Evolutionary conservation across 2,329 filamentous ascomycete genomes (phyloP), one percentile per base, ranked within the genome.

Genomic region (Colletotrichum tropicale): DNA sequence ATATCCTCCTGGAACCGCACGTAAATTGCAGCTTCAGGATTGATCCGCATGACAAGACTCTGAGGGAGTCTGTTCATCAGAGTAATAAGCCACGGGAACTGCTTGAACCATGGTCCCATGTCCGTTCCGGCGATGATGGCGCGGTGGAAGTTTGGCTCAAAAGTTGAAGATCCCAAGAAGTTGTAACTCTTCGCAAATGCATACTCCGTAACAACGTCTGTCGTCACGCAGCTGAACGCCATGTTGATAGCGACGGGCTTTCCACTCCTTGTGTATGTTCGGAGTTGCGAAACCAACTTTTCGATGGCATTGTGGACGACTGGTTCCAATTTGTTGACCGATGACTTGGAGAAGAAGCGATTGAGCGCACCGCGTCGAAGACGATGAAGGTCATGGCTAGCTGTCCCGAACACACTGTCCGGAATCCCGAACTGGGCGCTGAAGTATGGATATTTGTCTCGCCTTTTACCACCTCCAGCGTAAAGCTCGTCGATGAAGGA

Each of bases 201-300:
- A 26, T 56, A 56, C n/a, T 56, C 52, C 52, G n/a, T 26, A 10
- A 61, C 24, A 67, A 71, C 43, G 15, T 66, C 58, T 55, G 74
- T 66, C n/a, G 79, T 58, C 32, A 65, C 18, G n/a, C 30, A n/a
- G 6, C 66, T 66, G 82, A 62, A 83, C 76, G 70, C 79, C 82
- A 66, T 84, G 82, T 67, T 81, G 79, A 75, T 83, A 77, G 83
- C 83, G 70, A 83, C 81, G 58, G 82, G 77, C 7, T 9, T 55
- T 55, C 48, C 18, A n/a, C 48, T 55, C 16, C 18, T n/a, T 13
- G n/a, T 8, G 48, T 55, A 10, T n/a, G 48, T 55, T n/a, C 48
- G 3, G 48, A 55, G 48, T 8, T 55, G 48, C n/a, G 48, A 55
- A 55, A 55, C 48, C 18, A 55, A 8, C 48, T 55, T n/a, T n/a